These are phyloP conservation scores for Ensete glaucum DNA, from an alignment of 176 grass and related monocot species.

Conservation along the genomic window DNA sequence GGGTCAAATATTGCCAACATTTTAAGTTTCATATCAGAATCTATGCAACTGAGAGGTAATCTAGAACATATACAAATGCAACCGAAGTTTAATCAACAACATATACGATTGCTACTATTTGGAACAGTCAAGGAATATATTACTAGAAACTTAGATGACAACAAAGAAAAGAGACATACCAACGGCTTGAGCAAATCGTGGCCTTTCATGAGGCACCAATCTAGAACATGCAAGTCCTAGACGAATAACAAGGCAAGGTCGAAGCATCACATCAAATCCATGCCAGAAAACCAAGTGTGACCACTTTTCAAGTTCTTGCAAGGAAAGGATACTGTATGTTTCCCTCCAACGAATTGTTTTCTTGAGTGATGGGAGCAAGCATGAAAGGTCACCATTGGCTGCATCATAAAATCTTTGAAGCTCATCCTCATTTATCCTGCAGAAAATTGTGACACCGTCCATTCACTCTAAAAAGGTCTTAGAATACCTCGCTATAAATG, in stretches of 20 bases:
- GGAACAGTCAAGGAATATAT: background rate
- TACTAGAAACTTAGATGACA: slow-evolving; percentile 14
- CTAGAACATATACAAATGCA: background rate
- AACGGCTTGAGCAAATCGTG: slow-evolving; percentile 84
- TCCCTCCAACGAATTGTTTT: slow-evolving; percentile 93
- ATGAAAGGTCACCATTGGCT: slow-evolving; percentile 67
- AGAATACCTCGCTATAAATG: background rate
- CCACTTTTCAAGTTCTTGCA: slow-evolving; percentile 87
- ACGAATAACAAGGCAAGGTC: slow-evolving; percentile 85
- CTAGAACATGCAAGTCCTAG: slow-evolving; percentile 82
- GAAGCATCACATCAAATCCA: slow-evolving; percentile 73
- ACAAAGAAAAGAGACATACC: slow-evolving; percentile 38
- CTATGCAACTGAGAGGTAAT: too few relatives aligned
- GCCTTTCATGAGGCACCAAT: slow-evolving; percentile 56
- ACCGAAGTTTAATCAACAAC: background rate
- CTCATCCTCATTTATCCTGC: slow-evolving; percentile 78
- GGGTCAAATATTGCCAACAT: too few relatives aligned
- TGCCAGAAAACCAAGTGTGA: slow-evolving; percentile 98
- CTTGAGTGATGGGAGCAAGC: slow-evolving; percentile 68
- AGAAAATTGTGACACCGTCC: slow-evolving; percentile 10
- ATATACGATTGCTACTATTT: background rate
- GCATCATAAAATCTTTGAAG: slow-evolving; percentile 67
- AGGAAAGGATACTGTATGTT: slow-evolving; percentile 74
- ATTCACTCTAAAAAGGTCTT: background rate
- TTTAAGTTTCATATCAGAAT: too few relatives aligned